These are phyloP conservation scores for Nemania sp. DNA, from an alignment of 2,329 filamentous ascomycete species.

Conservation along the genomic window DNA sequence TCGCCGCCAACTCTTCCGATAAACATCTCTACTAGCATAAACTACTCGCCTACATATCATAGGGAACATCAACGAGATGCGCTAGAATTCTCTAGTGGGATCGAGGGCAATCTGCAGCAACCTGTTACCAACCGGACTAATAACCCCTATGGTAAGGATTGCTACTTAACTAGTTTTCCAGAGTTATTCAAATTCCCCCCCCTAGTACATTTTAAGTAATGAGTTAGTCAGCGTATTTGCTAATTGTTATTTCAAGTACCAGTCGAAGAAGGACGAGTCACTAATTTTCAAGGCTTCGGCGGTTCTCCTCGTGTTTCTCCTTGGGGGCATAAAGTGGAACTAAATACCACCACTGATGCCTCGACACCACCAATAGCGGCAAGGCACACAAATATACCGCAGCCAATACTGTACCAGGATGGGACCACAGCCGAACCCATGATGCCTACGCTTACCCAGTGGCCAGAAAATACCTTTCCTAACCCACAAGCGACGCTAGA, in stretches of 20 bases:
- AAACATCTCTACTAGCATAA: neutral
- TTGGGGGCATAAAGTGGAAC: slow-evolving; percentile 14
- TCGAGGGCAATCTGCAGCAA: neutral
- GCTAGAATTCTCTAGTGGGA: slow-evolving; percentile 1
- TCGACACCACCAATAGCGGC: neutral
- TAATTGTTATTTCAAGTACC: slow-evolving; percentile 12
- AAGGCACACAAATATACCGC: slow-evolving; percentile 4
- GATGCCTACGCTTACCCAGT: neutral
- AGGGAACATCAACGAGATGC: slow-evolving; percentile 4
- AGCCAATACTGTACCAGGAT: neutral
- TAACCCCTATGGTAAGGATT: slow-evolving; percentile 15
- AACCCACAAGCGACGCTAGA: slow-evolving; percentile 19
- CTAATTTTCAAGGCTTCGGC: slow-evolving; percentile 11
- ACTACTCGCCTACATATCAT: slow-evolving; percentile 6
- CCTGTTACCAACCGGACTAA: neutral
- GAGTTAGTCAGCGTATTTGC: neutral
- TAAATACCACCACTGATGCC: neutral
- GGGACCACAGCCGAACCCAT: neutral
- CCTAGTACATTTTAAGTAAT: neutral
- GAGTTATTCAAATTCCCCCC: neutral
- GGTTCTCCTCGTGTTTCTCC: slow-evolving; percentile 9
- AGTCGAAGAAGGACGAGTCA: neutral
- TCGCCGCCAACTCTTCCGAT: slow-evolving; percentile 8
- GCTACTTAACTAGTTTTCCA: neutral
- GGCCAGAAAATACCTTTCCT: slow-evolving; percentile 3